Percentiles rank a stretch among this genome's conserved stretches.
phyloP scores from a whole-genome alignment of 2,329 filamentous ascomycete genomes.

The Setomelanomma holmii region DNA sequence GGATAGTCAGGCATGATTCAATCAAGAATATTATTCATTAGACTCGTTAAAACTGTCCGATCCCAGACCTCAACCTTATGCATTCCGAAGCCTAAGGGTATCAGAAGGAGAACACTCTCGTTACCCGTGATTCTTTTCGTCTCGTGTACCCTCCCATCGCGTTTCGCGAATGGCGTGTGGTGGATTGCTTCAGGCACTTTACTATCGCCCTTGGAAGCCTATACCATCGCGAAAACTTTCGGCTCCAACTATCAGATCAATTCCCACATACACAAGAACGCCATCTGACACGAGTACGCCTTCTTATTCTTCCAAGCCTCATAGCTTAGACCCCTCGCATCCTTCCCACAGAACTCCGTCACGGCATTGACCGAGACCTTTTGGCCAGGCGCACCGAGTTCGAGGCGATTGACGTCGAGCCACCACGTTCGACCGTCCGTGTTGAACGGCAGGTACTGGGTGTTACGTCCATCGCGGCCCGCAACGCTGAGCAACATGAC shows the following conservation, averaged over 20 bases:
- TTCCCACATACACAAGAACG: constrained; percentile 62
- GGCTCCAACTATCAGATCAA: constrained; percentile 48
- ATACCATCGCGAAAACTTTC: no score
- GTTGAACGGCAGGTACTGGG: constrained; percentile 71
- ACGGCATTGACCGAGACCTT: constrained; percentile 71
- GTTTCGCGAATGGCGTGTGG: no score
- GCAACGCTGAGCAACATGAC: constrained; percentile 72
- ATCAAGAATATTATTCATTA: no score
- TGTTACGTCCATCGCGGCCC: constrained; percentile 68
- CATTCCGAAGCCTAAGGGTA: constrained; percentile 12
- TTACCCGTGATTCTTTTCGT: neutral
- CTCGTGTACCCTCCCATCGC: neutral
- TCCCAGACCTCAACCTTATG: no score
- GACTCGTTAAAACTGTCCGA: no score
- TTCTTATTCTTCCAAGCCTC: constrained; percentile 48
- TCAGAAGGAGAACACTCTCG: neutral
- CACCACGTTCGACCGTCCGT: constrained; percentile 85
- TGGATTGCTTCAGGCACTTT: no score
- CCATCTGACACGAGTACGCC: constrained; percentile 50
- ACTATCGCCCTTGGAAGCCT: no score
- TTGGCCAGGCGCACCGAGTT: constrained; percentile 61
- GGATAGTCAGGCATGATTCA: no score
- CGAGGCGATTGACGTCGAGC: constrained; percentile 68
- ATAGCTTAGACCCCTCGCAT: constrained; percentile 61
- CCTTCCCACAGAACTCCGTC: constrained; percentile 57